Conservation (phyloP, 768 basidiomycete genomes). For the Amanita exitialis region DNA sequence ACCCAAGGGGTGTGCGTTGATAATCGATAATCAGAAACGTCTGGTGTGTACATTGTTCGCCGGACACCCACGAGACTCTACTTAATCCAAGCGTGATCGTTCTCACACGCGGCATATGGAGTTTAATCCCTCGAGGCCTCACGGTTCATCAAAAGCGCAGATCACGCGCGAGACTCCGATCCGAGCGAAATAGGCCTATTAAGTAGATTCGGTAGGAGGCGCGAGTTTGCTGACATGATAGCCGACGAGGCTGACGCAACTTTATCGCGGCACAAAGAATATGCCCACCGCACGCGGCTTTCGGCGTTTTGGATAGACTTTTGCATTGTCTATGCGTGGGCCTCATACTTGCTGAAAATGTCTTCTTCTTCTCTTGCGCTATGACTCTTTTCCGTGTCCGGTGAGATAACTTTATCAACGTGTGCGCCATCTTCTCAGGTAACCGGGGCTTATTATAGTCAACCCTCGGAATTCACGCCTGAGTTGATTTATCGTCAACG, state of each 20-base stretch:
- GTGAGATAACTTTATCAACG: slow-evolving; percentile 12
- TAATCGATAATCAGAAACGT: too few relatives aligned
- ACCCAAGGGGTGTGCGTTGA: too few relatives aligned
- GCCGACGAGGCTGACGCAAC: neutral
- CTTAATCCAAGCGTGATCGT: too few relatives aligned
- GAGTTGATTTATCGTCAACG: too few relatives aligned
- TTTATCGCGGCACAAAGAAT: slow-evolving; percentile 14
- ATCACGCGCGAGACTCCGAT: too few relatives aligned
- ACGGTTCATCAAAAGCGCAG: too few relatives aligned
- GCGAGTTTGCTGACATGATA: neutral
- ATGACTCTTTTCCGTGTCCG: slow-evolving; percentile 34
- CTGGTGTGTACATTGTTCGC: too few relatives aligned
- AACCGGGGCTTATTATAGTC: slow-evolving; percentile 7
- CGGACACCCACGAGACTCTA: too few relatives aligned
- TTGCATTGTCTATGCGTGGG: neutral
- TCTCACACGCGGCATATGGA: too few relatives aligned
- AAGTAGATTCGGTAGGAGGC: slow-evolving; percentile 42
- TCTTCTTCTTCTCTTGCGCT: slow-evolving; percentile 29
- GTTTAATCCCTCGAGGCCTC: too few relatives aligned
- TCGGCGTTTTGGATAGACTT: neutral
- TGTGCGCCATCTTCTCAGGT: neutral
- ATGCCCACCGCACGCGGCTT: slow-evolving; percentile 13
- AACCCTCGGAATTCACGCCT: slow-evolving; percentile 17
- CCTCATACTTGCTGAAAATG: slow-evolving; percentile 26
- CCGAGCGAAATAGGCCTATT: too few relatives aligned